Evolutionary conservation across 768 basidiomycete species (phyloP).

Genomic region (Serendipita sp.): DNA sequence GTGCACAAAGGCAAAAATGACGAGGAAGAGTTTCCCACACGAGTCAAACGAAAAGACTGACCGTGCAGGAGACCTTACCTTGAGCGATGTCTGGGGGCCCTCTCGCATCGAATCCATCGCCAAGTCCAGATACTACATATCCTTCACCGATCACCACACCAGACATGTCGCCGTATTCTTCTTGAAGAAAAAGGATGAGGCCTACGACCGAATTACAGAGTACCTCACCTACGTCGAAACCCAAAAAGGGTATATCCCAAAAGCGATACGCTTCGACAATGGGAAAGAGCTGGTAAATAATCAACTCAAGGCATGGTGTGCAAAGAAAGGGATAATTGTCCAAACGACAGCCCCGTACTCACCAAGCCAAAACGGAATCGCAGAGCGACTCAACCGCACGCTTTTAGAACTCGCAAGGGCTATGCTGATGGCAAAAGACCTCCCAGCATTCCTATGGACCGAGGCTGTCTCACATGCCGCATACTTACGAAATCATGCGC

Average conservation of each 20-base stretch:
- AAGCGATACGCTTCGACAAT: constrained; percentile 24
- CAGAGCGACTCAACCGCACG: constrained; percentile 26
- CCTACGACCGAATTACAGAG: constrained; percentile 19
- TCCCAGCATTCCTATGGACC: constrained; percentile 25
- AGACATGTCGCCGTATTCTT: constrained; percentile 16
- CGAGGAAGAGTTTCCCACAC: background rate
- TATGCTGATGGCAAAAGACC: constrained; percentile 21
- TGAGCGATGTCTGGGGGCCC: constrained; percentile 10
- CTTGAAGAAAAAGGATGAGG: constrained; percentile 20
- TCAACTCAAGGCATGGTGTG: constrained; percentile 21
- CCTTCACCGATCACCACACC: constrained; percentile 20
- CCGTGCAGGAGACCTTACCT: constrained; percentile 7
- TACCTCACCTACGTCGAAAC: constrained; percentile 22
- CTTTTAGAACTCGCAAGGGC: constrained; percentile 22
- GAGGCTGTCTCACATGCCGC: constrained; percentile 22
- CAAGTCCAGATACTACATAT: constrained; percentile 9
- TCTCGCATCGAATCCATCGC: constrained; percentile 4
- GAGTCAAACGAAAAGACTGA: background rate
- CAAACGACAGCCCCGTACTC: constrained; percentile 21
- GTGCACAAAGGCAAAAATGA: constrained; percentile 29
- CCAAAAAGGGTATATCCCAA: constrained; percentile 21
- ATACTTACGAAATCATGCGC: constrained; percentile 22
- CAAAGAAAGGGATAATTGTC: constrained; percentile 20
- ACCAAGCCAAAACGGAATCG: constrained; percentile 30
- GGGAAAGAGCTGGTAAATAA: constrained; percentile 30